phyloP scores from a whole-genome alignment of 1,284 basidiomycete genomes.

The Melampsora medusae region DNA sequence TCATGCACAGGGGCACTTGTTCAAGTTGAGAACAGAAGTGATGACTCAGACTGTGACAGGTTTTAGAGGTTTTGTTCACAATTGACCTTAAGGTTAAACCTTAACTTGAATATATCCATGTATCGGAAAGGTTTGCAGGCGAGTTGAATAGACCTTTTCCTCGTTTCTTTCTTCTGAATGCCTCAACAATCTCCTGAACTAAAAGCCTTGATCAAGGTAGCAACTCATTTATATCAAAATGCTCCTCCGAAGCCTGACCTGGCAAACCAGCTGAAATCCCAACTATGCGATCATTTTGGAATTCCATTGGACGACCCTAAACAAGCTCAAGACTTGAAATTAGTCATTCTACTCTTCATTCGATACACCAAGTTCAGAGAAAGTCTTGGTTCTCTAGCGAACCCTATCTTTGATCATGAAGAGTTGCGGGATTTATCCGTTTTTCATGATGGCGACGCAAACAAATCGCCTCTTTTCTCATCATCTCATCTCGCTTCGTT shows the following conservation, averaged over 20 bases:
- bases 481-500: not conserved
- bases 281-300: constrained; percentile 2
- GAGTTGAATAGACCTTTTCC: too few species aligned
- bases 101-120: too few species aligned
- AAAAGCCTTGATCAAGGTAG: not conserved
- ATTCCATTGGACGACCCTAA: not conserved
- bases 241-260: not conserved
- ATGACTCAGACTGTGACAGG: too few species aligned
- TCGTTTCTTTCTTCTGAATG: not conserved
- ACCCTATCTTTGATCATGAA: not conserved
- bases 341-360: not conserved
- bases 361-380: not conserved
- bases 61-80: too few species aligned
- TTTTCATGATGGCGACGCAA: not conserved
- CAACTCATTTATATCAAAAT: not conserved
- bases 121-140: too few species aligned
- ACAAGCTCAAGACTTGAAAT: not conserved
- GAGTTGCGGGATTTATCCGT: not conserved
- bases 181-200: constrained; percentile 5
- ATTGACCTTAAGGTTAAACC: too few species aligned
- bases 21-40: too few species aligned
- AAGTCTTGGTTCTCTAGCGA: not conserved
- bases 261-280: not conserved
- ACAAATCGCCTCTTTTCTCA: not conserved
- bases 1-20: too few species aligned